Percentiles rank a stretch among this genome's conserved stretches.
Evolutionary conservation across 345 rosid genomes (phyloP).

Genomic region (Bruguiera sexangula): DNA sequence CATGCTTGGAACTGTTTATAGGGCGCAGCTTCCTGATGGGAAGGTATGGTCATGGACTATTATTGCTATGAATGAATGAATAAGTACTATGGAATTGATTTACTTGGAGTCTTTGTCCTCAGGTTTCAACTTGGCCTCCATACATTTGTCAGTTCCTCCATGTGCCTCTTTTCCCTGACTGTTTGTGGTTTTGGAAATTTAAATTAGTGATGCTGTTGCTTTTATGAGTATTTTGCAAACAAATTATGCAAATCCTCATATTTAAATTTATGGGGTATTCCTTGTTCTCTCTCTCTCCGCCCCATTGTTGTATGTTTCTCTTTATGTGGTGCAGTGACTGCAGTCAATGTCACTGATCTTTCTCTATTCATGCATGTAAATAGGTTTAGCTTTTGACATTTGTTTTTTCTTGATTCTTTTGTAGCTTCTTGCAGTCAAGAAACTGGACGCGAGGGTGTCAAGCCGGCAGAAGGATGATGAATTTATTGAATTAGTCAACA

Average conservation of each 20-base stretch:
- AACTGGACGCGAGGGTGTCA: constrained; percentile 65
- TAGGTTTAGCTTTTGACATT: constrained; percentile 12
- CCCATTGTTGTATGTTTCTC: neutral
- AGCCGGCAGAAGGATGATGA: constrained; percentile 70
- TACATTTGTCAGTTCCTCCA: neutral
- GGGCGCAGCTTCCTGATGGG: constrained; percentile 77
- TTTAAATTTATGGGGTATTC: neutral
- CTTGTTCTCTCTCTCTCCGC: neutral
- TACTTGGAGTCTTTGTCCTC: neutral
- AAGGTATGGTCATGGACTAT: constrained; percentile 49
- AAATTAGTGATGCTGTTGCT: neutral
- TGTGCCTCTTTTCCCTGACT: neutral
- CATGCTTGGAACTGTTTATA: constrained; percentile 90
- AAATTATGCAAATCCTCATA: neutral
- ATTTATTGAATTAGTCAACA: constrained; percentile 74
- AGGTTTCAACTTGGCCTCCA: neutral
- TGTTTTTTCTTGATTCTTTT: constrained; percentile 23
- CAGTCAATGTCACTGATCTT: neutral
- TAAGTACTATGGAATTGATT: neutral
- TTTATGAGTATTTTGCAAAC: neutral
- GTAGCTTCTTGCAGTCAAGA: constrained; percentile 89
- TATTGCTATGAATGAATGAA: neutral
- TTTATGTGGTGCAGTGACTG: neutral
- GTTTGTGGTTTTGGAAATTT: neutral
- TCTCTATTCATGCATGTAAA: neutral